These are phyloP conservation scores for Chimonanthus salicifolius DNA, from an alignment of 164 flowering plant genomes.

Conservation along the genomic window DNA sequence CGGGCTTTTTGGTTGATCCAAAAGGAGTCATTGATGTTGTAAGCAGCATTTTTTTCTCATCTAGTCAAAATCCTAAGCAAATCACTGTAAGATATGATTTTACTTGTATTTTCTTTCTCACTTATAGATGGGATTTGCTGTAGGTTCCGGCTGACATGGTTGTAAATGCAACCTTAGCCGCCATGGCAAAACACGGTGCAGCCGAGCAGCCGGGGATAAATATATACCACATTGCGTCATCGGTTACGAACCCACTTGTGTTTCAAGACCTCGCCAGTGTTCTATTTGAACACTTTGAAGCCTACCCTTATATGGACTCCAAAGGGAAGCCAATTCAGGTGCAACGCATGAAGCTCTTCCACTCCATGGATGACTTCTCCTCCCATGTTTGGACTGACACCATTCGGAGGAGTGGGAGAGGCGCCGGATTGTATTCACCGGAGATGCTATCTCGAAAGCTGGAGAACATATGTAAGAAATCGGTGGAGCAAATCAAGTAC, in stretches of 20 bases:
- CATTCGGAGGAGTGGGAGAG: constrained; percentile 25
- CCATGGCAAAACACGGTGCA: constrained; percentile 80
- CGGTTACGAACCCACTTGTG: constrained; percentile 73
- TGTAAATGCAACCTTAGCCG: constrained; percentile 85
- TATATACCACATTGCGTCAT: constrained; percentile 80
- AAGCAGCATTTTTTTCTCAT: constrained; percentile 19
- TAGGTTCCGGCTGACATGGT: constrained; percentile 98
- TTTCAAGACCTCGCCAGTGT: constrained; percentile 52
- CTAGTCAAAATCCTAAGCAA: neutral
- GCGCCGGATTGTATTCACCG: constrained; percentile 21
- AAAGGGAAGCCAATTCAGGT: constrained; percentile 62
- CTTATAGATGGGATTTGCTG: constrained; percentile 1
- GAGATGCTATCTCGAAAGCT: constrained; percentile 39
- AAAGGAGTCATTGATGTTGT: constrained; percentile 85
- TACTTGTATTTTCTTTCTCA: neutral
- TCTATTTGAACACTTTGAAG: constrained; percentile 56
- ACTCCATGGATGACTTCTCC: constrained; percentile 71
- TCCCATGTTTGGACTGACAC: constrained; percentile 60
- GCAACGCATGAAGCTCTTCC: constrained; percentile 60
- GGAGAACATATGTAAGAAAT: constrained; percentile 46
- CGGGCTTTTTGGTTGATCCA: constrained; percentile 83
- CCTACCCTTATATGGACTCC: constrained; percentile 56
- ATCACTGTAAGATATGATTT: no score
- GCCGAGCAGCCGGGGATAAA: constrained; percentile 47
- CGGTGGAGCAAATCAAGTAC: constrained; percentile 72